Percentiles rank a stretch among this genome's conserved stretches.
Conservation (phyloP, 2,329 filamentous ascomycete genomes). For the Diaporthe humulicola region DNA sequence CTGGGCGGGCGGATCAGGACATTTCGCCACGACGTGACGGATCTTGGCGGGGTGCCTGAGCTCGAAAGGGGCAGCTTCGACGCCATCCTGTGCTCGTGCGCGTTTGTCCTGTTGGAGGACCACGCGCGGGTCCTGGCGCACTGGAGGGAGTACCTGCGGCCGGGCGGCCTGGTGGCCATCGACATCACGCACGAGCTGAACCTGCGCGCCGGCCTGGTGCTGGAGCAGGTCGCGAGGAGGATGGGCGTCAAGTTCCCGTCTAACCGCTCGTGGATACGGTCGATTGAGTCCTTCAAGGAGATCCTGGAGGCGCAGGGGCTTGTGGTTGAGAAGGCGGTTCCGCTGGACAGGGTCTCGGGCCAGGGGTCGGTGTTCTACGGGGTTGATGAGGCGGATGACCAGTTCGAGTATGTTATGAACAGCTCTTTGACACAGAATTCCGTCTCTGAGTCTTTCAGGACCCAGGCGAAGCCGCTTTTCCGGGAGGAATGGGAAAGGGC, state of each 20-base stretch:
- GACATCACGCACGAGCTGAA: constrained; percentile 52
- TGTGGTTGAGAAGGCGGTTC: constrained; percentile 44
- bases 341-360: constrained; percentile 46
- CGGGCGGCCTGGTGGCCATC: constrained; percentile 47
- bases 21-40: constrained; percentile 47
- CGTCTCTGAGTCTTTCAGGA: constrained; percentile 43
- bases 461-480: constrained; percentile 46
- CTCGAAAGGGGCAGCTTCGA: constrained; percentile 47
- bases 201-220: constrained; percentile 43
- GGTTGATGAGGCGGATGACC: constrained; percentile 47
- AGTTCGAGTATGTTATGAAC: constrained; percentile 47
- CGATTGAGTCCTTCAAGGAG: constrained; percentile 45
- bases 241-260: constrained; percentile 47
- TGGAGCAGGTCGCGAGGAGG: constrained; percentile 47
- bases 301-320: constrained; percentile 48
- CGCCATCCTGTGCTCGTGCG: constrained; percentile 50
- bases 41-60: constrained; percentile 42
- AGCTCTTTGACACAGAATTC: constrained; percentile 42
- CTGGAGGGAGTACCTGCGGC: constrained; percentile 49
- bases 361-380: constrained; percentile 43
- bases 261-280: constrained; percentile 48
- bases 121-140: constrained; percentile 45
- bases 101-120: constrained; percentile 50
- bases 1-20: constrained; percentile 44
- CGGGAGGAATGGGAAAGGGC: constrained; percentile 48